Evolutionary conservation across 208 protist species (phyloP), one percentile per base, ranked within the genome.

Genomic region (Novymonas esmeraldas): DNA sequence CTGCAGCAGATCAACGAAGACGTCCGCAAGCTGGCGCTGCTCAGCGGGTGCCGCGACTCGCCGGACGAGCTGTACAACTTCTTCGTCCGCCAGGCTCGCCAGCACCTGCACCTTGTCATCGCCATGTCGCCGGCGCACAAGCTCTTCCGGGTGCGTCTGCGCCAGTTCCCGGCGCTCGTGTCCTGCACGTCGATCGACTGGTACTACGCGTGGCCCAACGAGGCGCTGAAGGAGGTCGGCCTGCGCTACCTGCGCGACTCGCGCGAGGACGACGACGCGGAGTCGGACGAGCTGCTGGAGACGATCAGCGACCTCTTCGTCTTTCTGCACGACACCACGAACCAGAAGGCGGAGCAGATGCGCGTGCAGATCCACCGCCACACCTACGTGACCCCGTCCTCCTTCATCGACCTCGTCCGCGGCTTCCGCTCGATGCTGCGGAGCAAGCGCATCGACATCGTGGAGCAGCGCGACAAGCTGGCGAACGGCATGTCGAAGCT

Each of bases 311-410:
- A 97, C 52, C 76, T 98, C 38, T 98, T 99, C 70, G 96, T 98
- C 18, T 79, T 81, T 52, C 88, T 98, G 76, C 98, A 99, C 76
- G 74, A 84, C 52, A 95, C 89, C 7, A 98, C 97, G n/a, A 87
- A 87, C 65, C 70, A 78, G 34, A 64, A 48, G 34, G 97, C 95
- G n/a, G 41, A 66, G 41, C 84, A 90, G 67, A 99, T 99, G 98
- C 67, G 82, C 31, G 84, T 84, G 60, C 94, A 98, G 73, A 84
- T 98, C 31, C 89, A 95, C 62, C 81, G 98, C 20, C 82, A 97
- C 77, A 99, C 98, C 78, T 99, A 99, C 83, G 96, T 99, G 33
- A 99, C 98, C 20, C 98, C 98, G n/a, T 98, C 98, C 26, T 98
- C 96, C 39, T 99, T 98, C 78, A 76, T 99, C 14, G 95, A 98